Percentiles rank a stretch among this genome's conserved stretches.
Evolutionary conservation across 352 stramenopile species (phyloP).

Genomic region (Phytophthora ohioensis): DNA sequence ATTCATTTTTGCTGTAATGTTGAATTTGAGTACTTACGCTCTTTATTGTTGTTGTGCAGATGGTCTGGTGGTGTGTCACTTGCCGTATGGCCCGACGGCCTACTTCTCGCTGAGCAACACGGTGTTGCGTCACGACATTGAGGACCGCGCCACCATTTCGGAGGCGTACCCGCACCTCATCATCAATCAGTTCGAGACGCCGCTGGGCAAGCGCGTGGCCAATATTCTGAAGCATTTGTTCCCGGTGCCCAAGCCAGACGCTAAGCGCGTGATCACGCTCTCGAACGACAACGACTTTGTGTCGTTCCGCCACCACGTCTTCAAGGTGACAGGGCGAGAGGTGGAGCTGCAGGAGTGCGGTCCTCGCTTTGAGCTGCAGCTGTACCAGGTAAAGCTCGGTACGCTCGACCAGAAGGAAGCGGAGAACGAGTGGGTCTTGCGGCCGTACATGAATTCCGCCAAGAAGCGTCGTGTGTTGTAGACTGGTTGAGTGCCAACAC

Average conservation of each 20-base stretch:
- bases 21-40: conserved; percentile 14
- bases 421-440: conserved; percentile 99
- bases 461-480: conserved; percentile 95
- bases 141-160: conserved; percentile 94
- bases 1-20: not conserved
- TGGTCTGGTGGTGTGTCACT: conserved; percentile 98
- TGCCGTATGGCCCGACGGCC: conserved; percentile 98
- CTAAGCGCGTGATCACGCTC: conserved; percentile 98
- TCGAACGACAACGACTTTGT: conserved; percentile 99
- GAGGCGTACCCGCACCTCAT: conserved; percentile 97
- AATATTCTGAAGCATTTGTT: conserved; percentile 99
- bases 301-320: conserved; percentile 99
- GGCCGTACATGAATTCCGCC: conserved; percentile 99
- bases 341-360: conserved; percentile 97
- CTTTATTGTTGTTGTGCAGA: conserved; percentile 64
- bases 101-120: conserved; percentile 98
- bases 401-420: conserved; percentile 99
- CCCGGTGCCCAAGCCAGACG: conserved; percentile 97
- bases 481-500: conserved; percentile 23
- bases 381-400: conserved; percentile 98
- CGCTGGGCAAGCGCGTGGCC: conserved; percentile 94
- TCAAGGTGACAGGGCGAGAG: conserved; percentile 93
- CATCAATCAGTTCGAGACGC: conserved; percentile 96
- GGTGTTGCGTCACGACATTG: conserved; percentile 99
- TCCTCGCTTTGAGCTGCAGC: conserved; percentile 98